phyloP scores from a whole-genome alignment of 768 basidiomycete genomes.

The Suillus occidentalis region DNA sequence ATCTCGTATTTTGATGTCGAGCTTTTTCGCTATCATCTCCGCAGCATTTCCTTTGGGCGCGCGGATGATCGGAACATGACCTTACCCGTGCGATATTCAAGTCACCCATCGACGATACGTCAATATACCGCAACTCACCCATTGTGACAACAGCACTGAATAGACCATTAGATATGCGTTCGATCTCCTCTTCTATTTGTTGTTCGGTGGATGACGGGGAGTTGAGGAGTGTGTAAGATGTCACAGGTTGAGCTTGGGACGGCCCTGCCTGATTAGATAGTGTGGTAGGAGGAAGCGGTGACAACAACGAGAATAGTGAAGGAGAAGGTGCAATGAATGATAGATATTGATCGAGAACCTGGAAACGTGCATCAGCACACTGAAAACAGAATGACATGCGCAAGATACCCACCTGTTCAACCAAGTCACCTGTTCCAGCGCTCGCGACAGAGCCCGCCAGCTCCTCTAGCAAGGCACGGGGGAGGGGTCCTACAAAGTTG shows the following conservation, averaged over 20 bases:
- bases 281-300: slow-evolving; percentile 46
- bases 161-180: slow-evolving; percentile 84
- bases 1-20: slow-evolving; percentile 91
- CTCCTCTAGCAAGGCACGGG: slow-evolving; percentile 88
- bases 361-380: slow-evolving; percentile 9
- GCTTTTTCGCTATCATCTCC: slow-evolving; percentile 97
- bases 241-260: slow-evolving; percentile 39
- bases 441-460: slow-evolving; percentile 85
- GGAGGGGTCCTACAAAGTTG: slow-evolving; percentile 92
- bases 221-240: slow-evolving; percentile 86
- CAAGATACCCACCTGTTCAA: slow-evolving; percentile 60
- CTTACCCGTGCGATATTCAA: slow-evolving; percentile 37
- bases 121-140: slow-evolving; percentile 48
- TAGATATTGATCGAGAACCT: slow-evolving; percentile 96
- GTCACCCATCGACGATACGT: neutral
- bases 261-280: slow-evolving; percentile 35
- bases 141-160: slow-evolving; percentile 90
- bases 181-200: slow-evolving; percentile 91
- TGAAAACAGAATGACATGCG: neutral
- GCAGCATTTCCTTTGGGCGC: slow-evolving; percentile 95
- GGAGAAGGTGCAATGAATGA: slow-evolving; percentile 94
- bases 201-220: slow-evolving; percentile 88
- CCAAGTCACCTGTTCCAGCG: slow-evolving; percentile 78
- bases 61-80: slow-evolving; percentile 92
- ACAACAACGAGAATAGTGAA: slow-evolving; percentile 87